Evolutionary conservation across 2,329 filamentous ascomycete genomes (phyloP), one percentile per base, ranked within the genome.

Genomic region (Penicillium sp.): DNA sequence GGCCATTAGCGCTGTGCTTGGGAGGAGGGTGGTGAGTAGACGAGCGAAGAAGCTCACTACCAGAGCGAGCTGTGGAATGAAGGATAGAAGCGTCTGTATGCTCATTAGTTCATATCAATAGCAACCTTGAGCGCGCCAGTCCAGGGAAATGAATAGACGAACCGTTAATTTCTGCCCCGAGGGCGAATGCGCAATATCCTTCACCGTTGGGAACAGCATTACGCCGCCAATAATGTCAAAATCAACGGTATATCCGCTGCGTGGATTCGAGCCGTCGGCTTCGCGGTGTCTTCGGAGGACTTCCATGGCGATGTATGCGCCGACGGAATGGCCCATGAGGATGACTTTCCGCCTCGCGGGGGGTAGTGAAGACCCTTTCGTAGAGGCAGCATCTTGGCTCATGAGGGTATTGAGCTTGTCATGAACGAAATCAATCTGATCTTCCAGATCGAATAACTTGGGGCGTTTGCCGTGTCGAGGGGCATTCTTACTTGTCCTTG

Each of bases 271-370:
- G 6, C 3, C 15, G 28, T n/a, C 45, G 20, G 55, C 52, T 39
- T 78, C 77, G 38, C 81, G 76, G 62, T 87, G 82, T 10, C 85
- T 79, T 61, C 86, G 79, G 50, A 90, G 83, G 34, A 90, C 76
- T 71, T 92, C 89, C 63, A 92, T 84, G 2, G 84, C 78, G 20
- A 93, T 88, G 71, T 90, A 93, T 10, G 86, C 79, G 25, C 90
- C 90, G 1, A 93, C 88, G 0, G 89, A 91, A 74, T 93, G 90
- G 4, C 89, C 90, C 52, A 90, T 83, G 15, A 93, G 76, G 7
- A 91, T 80, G 17, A 92, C 83, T 52, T 76, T 76, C 5, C 39
- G 60, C 41, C 39, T 65, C 8, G 34, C 5, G 2, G 11, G 8
- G 5, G 11, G 17, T 15, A 3, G 4, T 17, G 22, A 42, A 43